phyloP scores from a whole-genome alignment of 169 alveolate species.

The Plasmodium chabaudi region DNA sequence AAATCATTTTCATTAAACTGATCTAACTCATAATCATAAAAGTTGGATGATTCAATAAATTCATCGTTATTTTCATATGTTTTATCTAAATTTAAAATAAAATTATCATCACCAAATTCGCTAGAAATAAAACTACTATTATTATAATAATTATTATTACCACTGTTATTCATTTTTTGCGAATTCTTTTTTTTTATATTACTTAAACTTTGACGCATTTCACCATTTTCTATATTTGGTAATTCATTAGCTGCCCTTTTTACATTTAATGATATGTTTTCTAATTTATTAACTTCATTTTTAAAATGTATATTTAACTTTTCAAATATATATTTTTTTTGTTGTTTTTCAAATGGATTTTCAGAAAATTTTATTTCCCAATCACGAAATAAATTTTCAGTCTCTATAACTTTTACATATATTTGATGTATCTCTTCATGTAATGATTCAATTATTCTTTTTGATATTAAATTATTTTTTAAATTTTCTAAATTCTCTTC shows the following conservation, averaged over 20 bases:
- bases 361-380: constrained; percentile 75
- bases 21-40: constrained; percentile 73
- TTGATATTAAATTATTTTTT: constrained; percentile 74
- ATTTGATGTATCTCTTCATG: constrained; percentile 77
- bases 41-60: constrained; percentile 65
- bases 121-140: constrained; percentile 27
- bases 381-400: constrained; percentile 70
- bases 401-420: constrained; percentile 72
- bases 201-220: constrained; percentile 48
- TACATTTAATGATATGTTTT: constrained; percentile 65
- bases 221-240: constrained; percentile 73
- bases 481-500: constrained; percentile 76
- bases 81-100: constrained; percentile 54
- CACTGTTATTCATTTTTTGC: neutral
- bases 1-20: constrained; percentile 66
- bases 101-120: constrained; percentile 42
- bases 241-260: constrained; percentile 75
- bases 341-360: constrained; percentile 69
- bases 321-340: constrained; percentile 73
- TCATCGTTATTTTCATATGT: constrained; percentile 60
- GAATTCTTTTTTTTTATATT: neutral
- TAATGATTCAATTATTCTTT: constrained; percentile 73
- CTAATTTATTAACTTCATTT: constrained; percentile 73
- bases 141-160: neutral
- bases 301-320: constrained; percentile 73